These are phyloP conservation scores for Cladophialophora carrionii DNA, from an alignment of 2,329 filamentous ascomycete species.

Conservation along the genomic window DNA sequence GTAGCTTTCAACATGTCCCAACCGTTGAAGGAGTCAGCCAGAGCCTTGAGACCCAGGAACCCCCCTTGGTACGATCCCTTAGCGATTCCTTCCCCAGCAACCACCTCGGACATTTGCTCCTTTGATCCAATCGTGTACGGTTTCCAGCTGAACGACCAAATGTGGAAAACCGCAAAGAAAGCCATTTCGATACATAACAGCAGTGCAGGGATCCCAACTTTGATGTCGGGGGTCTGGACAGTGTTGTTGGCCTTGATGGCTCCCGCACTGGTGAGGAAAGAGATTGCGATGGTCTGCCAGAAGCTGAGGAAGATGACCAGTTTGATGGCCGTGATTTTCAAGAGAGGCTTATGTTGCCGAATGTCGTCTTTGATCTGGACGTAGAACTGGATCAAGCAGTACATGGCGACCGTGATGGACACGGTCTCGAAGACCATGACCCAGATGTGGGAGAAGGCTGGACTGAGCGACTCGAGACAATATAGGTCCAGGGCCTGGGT, in stretches of 20 bases:
- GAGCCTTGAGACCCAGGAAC: slow-evolving; percentile 64
- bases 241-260: slow-evolving; percentile 65
- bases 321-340: slow-evolving; percentile 86
- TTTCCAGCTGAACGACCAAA: slow-evolving; percentile 79
- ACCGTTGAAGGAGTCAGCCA: slow-evolving; percentile 73
- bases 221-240: slow-evolving; percentile 73
- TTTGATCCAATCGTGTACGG: slow-evolving; percentile 62
- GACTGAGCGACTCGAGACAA: slow-evolving; percentile 76
- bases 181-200: slow-evolving; percentile 85
- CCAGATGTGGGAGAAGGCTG: slow-evolving; percentile 83
- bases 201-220: slow-evolving; percentile 76
- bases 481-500: slow-evolving; percentile 71
- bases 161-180: slow-evolving; percentile 73
- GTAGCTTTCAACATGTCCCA: slow-evolving; percentile 83
- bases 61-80: slow-evolving; percentile 62
- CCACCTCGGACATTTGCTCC: slow-evolving; percentile 54
- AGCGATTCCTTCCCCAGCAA: slow-evolving; percentile 47
- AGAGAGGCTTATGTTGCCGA: slow-evolving; percentile 68
- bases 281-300: slow-evolving; percentile 73
- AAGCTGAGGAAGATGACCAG: slow-evolving; percentile 89
- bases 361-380: slow-evolving; percentile 72
- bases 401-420: slow-evolving; percentile 83
- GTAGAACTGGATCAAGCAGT: slow-evolving; percentile 86
- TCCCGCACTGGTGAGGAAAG: slow-evolving; percentile 63
- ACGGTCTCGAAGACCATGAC: slow-evolving; percentile 70